Conservation (phyloP, 2,329 filamentous ascomycete species). For the Penicillium sp. region DNA sequence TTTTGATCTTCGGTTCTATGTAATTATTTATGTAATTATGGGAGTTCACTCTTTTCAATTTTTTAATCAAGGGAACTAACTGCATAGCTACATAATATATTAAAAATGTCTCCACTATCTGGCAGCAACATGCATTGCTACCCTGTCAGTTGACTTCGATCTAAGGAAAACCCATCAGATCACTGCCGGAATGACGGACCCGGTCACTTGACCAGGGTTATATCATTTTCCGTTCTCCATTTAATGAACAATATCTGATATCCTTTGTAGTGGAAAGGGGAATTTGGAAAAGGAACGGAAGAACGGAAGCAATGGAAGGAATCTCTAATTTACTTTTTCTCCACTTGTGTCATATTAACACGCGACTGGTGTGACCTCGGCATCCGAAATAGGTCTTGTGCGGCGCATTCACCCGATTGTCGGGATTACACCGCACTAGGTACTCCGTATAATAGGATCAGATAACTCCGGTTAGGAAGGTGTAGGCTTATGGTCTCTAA, state of each 20-base stretch:
- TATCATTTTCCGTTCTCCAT: neutral
- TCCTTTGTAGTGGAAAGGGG: neutral
- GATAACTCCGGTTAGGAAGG: neutral
- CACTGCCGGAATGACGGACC: neutral
- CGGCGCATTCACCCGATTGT: slow-evolving; percentile 1
- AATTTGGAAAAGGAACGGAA: neutral
- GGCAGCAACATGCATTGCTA: slow-evolving; percentile 5
- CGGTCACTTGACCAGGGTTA: neutral
- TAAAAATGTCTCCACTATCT: neutral
- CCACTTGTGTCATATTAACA: slow-evolving; percentile 3
- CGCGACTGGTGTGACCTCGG: slow-evolving; percentile 8
- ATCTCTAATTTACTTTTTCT: neutral
- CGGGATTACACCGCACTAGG: slow-evolving; percentile 6
- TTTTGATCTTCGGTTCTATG: too few relatives aligned
- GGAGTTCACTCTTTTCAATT: neutral
- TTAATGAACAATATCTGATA: neutral
- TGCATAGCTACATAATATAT: neutral
- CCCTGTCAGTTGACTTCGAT: neutral
- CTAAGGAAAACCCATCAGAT: neutral
- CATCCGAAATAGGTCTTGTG: neutral
- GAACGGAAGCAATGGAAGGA: neutral
- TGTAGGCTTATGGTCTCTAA: too few relatives aligned
- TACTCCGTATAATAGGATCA: neutral
- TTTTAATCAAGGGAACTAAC: neutral
- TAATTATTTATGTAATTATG: too few relatives aligned